Conservation (phyloP, 345 rosid genomes). For the Dimocarpus longan region DNA sequence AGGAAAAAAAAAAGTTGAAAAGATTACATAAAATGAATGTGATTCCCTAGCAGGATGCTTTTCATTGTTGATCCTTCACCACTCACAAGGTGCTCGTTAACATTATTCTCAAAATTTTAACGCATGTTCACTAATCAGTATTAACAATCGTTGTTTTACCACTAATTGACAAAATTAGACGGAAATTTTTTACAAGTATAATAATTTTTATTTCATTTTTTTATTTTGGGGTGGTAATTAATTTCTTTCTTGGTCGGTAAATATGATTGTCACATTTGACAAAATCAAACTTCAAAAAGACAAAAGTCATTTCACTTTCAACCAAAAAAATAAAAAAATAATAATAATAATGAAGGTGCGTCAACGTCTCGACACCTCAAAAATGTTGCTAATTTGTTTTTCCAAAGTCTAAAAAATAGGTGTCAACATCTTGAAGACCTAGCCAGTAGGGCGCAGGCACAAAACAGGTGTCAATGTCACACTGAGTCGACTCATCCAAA, state of each 20-base stretch:
- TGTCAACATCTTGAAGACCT: background rate
- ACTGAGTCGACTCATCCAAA: slow-evolving; percentile 4
- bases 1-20: too few species aligned
- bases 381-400: background rate
- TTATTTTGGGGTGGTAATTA: background rate
- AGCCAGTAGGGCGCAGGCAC: background rate
- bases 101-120: background rate
- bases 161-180: too few species aligned
- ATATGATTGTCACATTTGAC: background rate
- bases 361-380: slow-evolving; percentile 15
- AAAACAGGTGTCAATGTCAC: background rate
- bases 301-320: background rate
- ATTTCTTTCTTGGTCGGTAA: background rate
- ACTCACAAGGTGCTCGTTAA: background rate
- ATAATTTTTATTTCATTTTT: too few species aligned
- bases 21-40: background rate
- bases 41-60: background rate
- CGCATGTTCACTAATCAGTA: background rate
- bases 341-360: background rate
- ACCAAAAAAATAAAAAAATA: background rate
- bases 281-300: background rate
- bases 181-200: too few species aligned
- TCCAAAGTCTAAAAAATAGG: background rate
- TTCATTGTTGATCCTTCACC: background rate
- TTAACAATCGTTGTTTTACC: too few species aligned